A percentile compares a stretch with the other conserved stretches of the same genome.
Evolutionary conservation across 2,329 filamentous ascomycete species (phyloP).

Genomic region (Aspergillus ochraceus): DNA sequence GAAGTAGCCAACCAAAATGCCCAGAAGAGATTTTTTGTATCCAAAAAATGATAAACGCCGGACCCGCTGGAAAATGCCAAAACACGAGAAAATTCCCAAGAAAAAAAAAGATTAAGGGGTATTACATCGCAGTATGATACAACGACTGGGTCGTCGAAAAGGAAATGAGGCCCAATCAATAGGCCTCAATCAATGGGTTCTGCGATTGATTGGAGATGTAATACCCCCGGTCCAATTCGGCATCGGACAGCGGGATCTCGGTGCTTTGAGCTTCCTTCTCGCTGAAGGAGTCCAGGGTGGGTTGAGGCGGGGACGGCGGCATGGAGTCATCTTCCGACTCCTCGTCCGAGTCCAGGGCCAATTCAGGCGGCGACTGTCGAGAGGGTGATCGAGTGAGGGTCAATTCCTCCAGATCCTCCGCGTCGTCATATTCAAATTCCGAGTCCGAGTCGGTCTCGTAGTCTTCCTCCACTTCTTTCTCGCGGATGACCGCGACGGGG

Average conservation of each 20-base stretch:
- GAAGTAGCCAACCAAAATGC: slow-evolving; percentile 4
- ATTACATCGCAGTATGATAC: slow-evolving; percentile 12
- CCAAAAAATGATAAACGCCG: slow-evolving; percentile 10
- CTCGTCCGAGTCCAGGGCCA: slow-evolving; percentile 66
- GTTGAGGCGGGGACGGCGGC: slow-evolving; percentile 66
- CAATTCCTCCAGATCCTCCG: slow-evolving; percentile 61
- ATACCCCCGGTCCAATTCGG: slow-evolving; percentile 50
- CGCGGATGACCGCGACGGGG: slow-evolving; percentile 31
- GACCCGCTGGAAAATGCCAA: slow-evolving; percentile 11
- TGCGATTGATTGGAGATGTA: slow-evolving; percentile 47
- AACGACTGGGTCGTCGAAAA: neutral
- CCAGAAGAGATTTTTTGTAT: slow-evolving; percentile 4
- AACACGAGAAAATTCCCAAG: slow-evolving; percentile 6
- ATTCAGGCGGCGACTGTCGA: slow-evolving; percentile 67
- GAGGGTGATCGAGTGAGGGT: slow-evolving; percentile 69
- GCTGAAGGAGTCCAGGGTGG: slow-evolving; percentile 60
- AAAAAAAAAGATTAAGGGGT: slow-evolving; percentile 15
- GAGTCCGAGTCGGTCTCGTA: slow-evolving; percentile 52
- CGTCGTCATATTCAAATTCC: slow-evolving; percentile 58
- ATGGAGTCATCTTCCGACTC: slow-evolving; percentile 69
- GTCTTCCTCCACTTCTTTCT: slow-evolving; percentile 32
- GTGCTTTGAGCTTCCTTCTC: slow-evolving; percentile 54
- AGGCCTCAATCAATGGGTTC: slow-evolving; percentile 51
- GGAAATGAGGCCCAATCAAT: slow-evolving; percentile 32
- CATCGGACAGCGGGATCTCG: slow-evolving; percentile 37